Evolutionary conservation across 2,329 filamentous ascomycete genomes (phyloP).

Genomic region (Parasarocladium wereldwijsianum): DNA sequence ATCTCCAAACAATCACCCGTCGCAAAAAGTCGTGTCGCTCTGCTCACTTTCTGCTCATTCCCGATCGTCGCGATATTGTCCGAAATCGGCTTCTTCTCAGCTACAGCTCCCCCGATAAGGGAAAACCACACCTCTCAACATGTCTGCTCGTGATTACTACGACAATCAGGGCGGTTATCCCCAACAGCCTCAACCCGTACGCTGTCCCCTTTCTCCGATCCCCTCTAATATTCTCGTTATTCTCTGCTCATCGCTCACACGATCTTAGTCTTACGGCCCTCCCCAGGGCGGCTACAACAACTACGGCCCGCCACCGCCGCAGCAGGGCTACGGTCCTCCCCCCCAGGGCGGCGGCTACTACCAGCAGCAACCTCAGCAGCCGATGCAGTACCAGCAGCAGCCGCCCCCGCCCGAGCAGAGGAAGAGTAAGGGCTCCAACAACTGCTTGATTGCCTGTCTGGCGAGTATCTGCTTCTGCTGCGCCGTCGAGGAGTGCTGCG

Average conservation of each 20-base stretch:
- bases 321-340: conserved; percentile 1
- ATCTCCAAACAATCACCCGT: too few relatives aligned
- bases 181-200: conserved; percentile 24
- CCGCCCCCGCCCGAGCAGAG: conserved; percentile 16
- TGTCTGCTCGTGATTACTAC: conserved; percentile 29
- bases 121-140: conserved; percentile 9
- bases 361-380: conserved; percentile 18
- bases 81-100: background rate
- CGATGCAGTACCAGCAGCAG: conserved; percentile 28
- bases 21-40: too few relatives aligned
- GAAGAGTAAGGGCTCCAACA: conserved; percentile 19
- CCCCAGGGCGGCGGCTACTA: conserved; percentile 4
- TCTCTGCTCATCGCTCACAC: conserved; percentile 12
- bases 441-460: conserved; percentile 31
- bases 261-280: conserved; percentile 16
- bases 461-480: conserved; percentile 36
- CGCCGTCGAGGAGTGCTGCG: conserved; percentile 32
- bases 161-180: conserved; percentile 21
- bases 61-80: too few relatives aligned
- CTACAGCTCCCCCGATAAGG: background rate
- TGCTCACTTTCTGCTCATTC: too few relatives aligned
- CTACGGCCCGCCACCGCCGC: conserved; percentile 4
- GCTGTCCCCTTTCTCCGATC: conserved; percentile 10
- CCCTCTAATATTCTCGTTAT: conserved; percentile 14
- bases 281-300: conserved; percentile 17